phyloP scores from a whole-genome alignment of 495 filamentous ascomycete genomes.

The Penicillium angulare region DNA sequence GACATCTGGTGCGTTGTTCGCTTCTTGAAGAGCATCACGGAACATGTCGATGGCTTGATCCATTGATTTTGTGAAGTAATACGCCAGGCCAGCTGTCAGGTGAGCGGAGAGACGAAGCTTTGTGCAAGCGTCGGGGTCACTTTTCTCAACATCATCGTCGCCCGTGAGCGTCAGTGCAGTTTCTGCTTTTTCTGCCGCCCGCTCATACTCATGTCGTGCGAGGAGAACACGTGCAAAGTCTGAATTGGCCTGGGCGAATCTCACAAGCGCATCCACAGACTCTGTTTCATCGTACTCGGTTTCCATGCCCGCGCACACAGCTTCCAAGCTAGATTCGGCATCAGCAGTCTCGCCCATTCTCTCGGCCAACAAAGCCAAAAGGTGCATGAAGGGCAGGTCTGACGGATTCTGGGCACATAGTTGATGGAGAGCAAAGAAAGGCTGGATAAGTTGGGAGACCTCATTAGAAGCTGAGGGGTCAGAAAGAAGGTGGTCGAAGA shows the following conservation, averaged over 20 bases:
- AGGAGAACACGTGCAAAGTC: constrained; percentile 81
- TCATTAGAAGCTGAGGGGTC: constrained; percentile 56
- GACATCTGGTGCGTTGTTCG: constrained; percentile 74
- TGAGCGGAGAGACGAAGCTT: constrained; percentile 79
- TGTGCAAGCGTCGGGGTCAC: constrained; percentile 55
- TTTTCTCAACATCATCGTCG: constrained; percentile 50
- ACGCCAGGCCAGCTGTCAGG: constrained; percentile 78
- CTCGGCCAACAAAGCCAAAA: constrained; percentile 78
- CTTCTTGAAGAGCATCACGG: constrained; percentile 76
- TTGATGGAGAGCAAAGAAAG: constrained; percentile 86
- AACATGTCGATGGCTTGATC: constrained; percentile 74
- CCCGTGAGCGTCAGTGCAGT: constrained; percentile 68
- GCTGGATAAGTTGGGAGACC: constrained; percentile 62
- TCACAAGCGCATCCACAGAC: constrained; percentile 64
- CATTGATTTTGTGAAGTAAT: constrained; percentile 64
- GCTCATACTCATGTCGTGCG: constrained; percentile 58
- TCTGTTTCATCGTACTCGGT: constrained; percentile 81
- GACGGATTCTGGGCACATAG: constrained; percentile 64
- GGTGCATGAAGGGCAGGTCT: constrained; percentile 70
- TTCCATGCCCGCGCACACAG: constrained; percentile 67
- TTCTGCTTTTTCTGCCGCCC: constrained; percentile 71
- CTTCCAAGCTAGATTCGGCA: constrained; percentile 63
- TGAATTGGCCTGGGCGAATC: constrained; percentile 79
- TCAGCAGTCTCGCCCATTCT: constrained; percentile 63
- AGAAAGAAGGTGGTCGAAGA: constrained; percentile 73